Evolutionary conservation across 2,329 filamentous ascomycete genomes (phyloP), one percentile per base, ranked within the genome.

Genomic region (Colletotrichum endophyticum): DNA sequence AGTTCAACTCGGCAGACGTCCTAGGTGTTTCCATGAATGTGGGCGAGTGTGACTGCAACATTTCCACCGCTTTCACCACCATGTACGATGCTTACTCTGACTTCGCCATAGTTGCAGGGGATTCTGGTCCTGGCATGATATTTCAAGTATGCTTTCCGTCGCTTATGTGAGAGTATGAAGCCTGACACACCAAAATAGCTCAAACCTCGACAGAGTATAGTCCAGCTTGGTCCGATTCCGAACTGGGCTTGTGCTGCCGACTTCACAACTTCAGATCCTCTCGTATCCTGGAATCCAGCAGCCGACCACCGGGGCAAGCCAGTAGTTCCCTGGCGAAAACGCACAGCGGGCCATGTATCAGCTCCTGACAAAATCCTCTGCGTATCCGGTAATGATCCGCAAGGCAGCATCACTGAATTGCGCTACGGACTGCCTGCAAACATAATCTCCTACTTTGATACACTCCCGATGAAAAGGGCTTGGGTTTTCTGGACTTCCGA

Each of bases 41-140:
- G 73, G 94, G 94, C 9, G 89, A 89, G 67, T 92, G 95, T 78
- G 89, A 91, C 69, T 94, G 94, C 80, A 95, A 94, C 76, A 94
- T 98, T 63, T 94, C 95, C 74, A 93, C 91, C 4, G 95, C 95
- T 4, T 98, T 99, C 82, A 94, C 95, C 68, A 94, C 93, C 70
- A 88, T 95, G n/a, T 92, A 91, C 64, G 91, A 92, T 78, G 86
- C 89, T 44, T 92, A 91, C 74, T 92, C 92, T 4, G 96, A 98
- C 82, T 89, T 98, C n/a, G 87, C 98, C 63, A 90, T 98, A 44
- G 92, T 94, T 64, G 94, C 94, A 6, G 96, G 96, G 1, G 93
- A 95, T 78, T 94, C 93, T 70, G 94, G 95, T 11, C 91, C 93
- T 76, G 96, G 96, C 8, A 92, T 93, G 1, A 89, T 97, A 8